A percentile compares a stretch with the other conserved stretches of the same genome.
Evolutionary conservation across 1,284 basidiomycete genomes (phyloP).

Genomic region (Rhodofomes roseus): DNA sequence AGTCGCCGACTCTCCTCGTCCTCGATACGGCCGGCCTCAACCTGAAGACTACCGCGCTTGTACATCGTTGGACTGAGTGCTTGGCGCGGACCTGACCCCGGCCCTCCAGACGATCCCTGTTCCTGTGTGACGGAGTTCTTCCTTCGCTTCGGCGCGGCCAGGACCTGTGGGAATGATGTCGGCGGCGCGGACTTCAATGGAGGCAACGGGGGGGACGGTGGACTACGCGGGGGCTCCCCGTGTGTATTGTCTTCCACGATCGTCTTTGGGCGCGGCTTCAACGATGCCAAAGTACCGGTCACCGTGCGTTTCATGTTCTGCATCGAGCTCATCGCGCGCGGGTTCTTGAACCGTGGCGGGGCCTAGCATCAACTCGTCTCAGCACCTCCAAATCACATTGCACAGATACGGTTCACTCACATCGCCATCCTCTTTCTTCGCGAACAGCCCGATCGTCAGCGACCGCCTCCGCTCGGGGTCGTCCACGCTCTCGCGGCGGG

Average conservation of each 20-base stretch:
- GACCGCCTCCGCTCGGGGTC: conserved; percentile 12
- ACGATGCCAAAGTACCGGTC: conserved; percentile 16
- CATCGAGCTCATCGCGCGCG: conserved; percentile 23
- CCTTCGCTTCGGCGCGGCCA: conserved; percentile 2
- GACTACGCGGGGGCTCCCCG: background rate
- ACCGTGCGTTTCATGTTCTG: conserved; percentile 28
- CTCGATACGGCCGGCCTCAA: conserved; percentile 48
- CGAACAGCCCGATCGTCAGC: conserved; percentile 14
- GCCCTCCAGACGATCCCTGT: conserved; percentile 10
- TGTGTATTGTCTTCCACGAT: conserved; percentile 5
- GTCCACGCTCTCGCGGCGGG: conserved; percentile 1
- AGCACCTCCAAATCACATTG: background rate
- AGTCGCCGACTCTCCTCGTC: conserved; percentile 64
- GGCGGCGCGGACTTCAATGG: conserved; percentile 5
- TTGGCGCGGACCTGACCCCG: conserved; percentile 26
- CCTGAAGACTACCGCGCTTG: conserved; percentile 48
- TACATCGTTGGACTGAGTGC: conserved; percentile 58
- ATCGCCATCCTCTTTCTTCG: conserved; percentile 12
- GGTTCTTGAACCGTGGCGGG: conserved; percentile 5
- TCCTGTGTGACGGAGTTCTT: background rate
- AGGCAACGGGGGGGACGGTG: conserved; percentile 12
- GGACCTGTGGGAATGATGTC: background rate
- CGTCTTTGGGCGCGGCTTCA: conserved; percentile 18
- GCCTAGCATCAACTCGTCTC: background rate
- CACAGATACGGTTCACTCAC: background rate